phyloP scores from a whole-genome alignment of 345 rosid species.

The Melaleuca alternifolia region DNA sequence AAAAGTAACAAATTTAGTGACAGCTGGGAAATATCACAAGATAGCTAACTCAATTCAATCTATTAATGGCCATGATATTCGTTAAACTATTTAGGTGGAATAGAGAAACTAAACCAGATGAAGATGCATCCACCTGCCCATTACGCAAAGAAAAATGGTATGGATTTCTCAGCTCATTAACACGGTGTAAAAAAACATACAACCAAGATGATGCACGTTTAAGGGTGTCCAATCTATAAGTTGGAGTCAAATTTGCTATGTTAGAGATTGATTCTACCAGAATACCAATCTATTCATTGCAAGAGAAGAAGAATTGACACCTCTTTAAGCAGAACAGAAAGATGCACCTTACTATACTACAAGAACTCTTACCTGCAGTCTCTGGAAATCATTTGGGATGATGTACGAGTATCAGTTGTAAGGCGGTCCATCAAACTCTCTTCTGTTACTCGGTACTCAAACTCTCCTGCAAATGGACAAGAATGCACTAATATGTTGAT shows the following conservation, averaged over 20 bases:
- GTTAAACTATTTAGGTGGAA: background rate
- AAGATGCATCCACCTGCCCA: background rate
- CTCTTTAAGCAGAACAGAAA: background rate
- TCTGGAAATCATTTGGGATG: constrained; percentile 42
- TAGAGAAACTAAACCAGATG: background rate
- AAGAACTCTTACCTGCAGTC: constrained; percentile 48
- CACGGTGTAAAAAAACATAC: background rate
- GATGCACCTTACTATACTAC: background rate
- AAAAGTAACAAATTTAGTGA: background rate
- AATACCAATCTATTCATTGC: background rate
- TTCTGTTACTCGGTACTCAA: constrained; percentile 55
- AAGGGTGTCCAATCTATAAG: background rate
- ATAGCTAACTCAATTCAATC: background rate
- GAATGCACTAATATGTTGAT: background rate
- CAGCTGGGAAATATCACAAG: background rate
- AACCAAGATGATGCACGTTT: background rate
- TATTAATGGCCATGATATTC: background rate
- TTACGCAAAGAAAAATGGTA: background rate
- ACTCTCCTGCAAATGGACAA: constrained; percentile 34
- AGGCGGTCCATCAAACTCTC: constrained; percentile 72
- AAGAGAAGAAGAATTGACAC: background rate
- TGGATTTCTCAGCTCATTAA: background rate
- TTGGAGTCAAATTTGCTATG: background rate
- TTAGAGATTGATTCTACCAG: background rate
- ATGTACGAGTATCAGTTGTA: constrained; percentile 37